Evolutionary conservation across 2,329 filamentous ascomycete species (phyloP).

Genomic region (Botrytis galanthina): DNA sequence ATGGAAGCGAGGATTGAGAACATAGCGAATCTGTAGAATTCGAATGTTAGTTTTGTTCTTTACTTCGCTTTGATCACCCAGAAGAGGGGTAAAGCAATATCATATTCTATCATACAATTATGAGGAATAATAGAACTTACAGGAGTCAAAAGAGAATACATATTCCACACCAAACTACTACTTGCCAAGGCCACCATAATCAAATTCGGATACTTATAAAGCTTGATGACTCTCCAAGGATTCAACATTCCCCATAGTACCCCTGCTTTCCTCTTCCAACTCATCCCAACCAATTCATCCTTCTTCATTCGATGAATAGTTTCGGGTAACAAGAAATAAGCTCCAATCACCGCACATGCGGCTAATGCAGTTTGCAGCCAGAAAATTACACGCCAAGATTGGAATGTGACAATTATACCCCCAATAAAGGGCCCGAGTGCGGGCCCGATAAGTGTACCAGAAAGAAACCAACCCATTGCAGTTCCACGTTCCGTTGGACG

Average conservation of each 20-base stretch:
- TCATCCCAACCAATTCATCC: conserved; percentile 58
- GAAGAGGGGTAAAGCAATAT: not conserved
- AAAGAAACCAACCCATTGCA: conserved; percentile 71
- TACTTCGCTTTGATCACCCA: no score
- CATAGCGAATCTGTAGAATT: conserved; percentile 56
- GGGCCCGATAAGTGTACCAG: conserved; percentile 69
- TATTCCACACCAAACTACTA: conserved; percentile 70
- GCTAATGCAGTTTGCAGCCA: conserved; percentile 72
- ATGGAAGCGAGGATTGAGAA: conserved; percentile 71
- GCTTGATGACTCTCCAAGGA: conserved; percentile 59
- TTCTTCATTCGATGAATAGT: conserved; percentile 66
- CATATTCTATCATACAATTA: not conserved
- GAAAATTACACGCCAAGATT: conserved; percentile 72
- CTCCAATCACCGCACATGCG: conserved; percentile 55
- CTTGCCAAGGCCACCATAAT: conserved; percentile 60
- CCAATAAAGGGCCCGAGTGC: conserved; percentile 69
- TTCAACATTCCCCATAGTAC: conserved; percentile 64
- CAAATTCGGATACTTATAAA: conserved; percentile 69
- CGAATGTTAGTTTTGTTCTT: not conserved
- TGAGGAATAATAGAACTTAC: not conserved
- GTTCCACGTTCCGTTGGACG: conserved; percentile 67
- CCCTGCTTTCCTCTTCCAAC: conserved; percentile 47
- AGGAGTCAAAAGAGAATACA: conserved; percentile 66
- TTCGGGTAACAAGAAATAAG: conserved; percentile 68
- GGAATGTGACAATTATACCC: conserved; percentile 74